These are phyloP conservation scores for Sicyos baderoa DNA, from an alignment of 306 rosid species.

Conservation along the genomic window DNA sequence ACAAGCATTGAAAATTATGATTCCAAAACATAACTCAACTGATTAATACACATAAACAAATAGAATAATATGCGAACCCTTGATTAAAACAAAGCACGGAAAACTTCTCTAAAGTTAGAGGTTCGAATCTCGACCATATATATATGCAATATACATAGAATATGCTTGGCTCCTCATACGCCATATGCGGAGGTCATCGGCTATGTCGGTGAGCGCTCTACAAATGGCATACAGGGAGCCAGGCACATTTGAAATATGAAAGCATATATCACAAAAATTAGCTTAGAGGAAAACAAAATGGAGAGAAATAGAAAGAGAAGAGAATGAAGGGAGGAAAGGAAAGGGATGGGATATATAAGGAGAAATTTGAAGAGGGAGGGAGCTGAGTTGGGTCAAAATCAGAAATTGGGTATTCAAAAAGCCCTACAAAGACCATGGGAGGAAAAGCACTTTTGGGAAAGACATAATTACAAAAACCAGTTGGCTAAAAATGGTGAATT, in stretches of 20 bases:
- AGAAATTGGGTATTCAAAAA: conserved; percentile 3
- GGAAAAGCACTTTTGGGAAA: conserved; percentile 15
- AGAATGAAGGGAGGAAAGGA: conserved; percentile 15
- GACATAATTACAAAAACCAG: conserved; percentile 4
- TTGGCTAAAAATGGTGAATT: neutral
- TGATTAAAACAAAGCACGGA: too few species aligned
- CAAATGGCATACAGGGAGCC: conserved; percentile 32
- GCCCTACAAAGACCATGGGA: conserved; percentile 13
- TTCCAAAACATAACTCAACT: neutral
- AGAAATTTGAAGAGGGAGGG: conserved; percentile 1
- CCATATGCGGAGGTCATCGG: conserved; percentile 26
- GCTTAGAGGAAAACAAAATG: neutral
- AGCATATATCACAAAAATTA: neutral
- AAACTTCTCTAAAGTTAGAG: neutral
- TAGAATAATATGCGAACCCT: too few species aligned
- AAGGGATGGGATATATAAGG: conserved; percentile 13
- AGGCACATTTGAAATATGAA: conserved; percentile 19
- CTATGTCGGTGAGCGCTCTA: conserved; percentile 18
- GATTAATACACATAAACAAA: neutral
- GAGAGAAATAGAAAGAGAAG: neutral
- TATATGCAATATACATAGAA: neutral
- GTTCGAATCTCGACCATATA: neutral
- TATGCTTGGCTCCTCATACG: conserved; percentile 31
- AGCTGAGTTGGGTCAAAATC: conserved; percentile 16
- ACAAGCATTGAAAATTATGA: neutral